Evolutionary conservation across 495 filamentous ascomycete genomes (phyloP), one percentile per base, ranked within the genome.

Genomic region (Penicillium malachiteum): DNA sequence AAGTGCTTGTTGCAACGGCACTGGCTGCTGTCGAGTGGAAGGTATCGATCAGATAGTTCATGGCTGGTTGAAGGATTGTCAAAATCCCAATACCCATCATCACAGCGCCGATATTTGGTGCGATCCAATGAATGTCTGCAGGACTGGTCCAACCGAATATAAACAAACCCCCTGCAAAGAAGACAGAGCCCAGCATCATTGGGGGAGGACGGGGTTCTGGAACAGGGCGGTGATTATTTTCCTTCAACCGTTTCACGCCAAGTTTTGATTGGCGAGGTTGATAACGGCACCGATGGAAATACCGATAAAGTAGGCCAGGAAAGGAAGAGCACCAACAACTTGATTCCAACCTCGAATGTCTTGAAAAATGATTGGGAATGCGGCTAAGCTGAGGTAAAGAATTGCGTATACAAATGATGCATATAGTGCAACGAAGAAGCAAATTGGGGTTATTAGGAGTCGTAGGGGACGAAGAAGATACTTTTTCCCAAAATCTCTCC

Each of bases 1-100:
- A 88, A 0, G 85, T 88, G 58, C 87, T 90, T 1, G 86, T 85
- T 0, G 84, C 87, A 9, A 89, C 71, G 0, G 87, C 86, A 46
- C 79, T 82, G 1, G 87, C 86, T 0, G 83, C 72, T 33, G 74
- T 72, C 34, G 58, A 55, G 44, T 74, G 71, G 55, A 59, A 62
- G 1, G 64, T 64, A 37, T 64, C 58, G 7, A 64, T 50, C 0
- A 67, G 43, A 39, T 67, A 64, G 14, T 60, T 64, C 18, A 64
- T 8, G 3, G 61, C 52, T 18, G 57, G 46, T 41, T 58, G 55
- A 35, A 67, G 56, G 16, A 64, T 76, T 26, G 74, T 81, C 50
- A 69, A 71, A 64, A 78, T 80, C 8, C 78, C 78, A 5, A 74
- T 65, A 0, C 78, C 79, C 1, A 70, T 62, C 32, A 77, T 52